A percentile compares a stretch with the other conserved stretches of the same genome.
Evolutionary conservation across 2,329 filamentous ascomycete genomes (phyloP).

Genomic region (Didymosphaeria variabile): DNA sequence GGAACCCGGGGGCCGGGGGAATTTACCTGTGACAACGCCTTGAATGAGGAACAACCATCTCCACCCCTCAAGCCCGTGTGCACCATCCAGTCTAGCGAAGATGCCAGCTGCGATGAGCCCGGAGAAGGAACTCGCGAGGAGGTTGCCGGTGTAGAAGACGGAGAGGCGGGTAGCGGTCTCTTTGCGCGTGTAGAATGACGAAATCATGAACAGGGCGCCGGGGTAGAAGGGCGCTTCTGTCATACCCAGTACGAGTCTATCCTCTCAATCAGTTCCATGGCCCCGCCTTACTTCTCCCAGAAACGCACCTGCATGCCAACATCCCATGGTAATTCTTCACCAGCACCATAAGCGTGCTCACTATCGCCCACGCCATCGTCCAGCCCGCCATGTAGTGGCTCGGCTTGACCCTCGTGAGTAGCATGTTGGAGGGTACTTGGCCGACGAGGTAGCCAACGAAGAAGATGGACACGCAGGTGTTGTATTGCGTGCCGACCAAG

Average conservation of each 20-base stretch:
- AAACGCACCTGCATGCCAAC: conserved; percentile 28
- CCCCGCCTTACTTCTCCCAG: not conserved
- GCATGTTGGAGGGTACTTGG: conserved; percentile 54
- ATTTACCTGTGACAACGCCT: conserved; percentile 43
- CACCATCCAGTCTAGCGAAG: conserved; percentile 48
- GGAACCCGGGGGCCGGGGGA: not conserved
- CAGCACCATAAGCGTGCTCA: conserved; percentile 40
- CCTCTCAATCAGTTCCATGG: not conserved
- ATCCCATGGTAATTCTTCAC: conserved; percentile 44
- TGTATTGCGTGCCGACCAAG: conserved; percentile 64
- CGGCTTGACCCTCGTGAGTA: conserved; percentile 47
- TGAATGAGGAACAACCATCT: conserved; percentile 56
- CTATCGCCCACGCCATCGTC: conserved; percentile 46
- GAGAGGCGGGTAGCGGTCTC: conserved; percentile 46
- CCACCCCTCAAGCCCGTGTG: conserved; percentile 53
- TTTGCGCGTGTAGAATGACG: conserved; percentile 47
- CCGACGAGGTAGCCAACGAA: conserved; percentile 56
- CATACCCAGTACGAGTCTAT: conserved; percentile 38
- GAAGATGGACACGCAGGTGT: conserved; percentile 68
- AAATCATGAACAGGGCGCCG: conserved; percentile 48
- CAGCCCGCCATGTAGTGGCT: conserved; percentile 42
- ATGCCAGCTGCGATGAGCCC: conserved; percentile 53
- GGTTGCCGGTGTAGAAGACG: conserved; percentile 50
- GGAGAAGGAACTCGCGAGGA: conserved; percentile 52
- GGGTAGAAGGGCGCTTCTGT: conserved; percentile 43